Conservation (phyloP, 371 early-diverging fungal genomes). For the Mycotypha africana region DNA sequence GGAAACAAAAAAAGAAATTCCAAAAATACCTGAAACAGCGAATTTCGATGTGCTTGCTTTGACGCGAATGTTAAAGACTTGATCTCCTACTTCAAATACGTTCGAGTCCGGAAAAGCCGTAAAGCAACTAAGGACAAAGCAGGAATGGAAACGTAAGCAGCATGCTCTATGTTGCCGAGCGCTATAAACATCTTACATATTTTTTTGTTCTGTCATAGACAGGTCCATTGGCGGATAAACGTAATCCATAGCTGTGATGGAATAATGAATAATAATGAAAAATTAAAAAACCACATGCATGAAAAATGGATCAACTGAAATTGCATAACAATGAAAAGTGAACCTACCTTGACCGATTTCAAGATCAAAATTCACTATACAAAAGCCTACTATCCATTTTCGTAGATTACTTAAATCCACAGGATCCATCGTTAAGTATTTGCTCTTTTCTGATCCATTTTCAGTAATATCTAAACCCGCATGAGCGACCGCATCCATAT, state of each 20-base stretch:
- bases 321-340: neutral
- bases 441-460: slow-evolving; percentile 10
- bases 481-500: too few relatives aligned
- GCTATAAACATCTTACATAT: slow-evolving; percentile 68
- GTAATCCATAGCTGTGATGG: slow-evolving; percentile 65
- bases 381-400: slow-evolving; percentile 85
- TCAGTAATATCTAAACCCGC: slow-evolving; percentile 33
- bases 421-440: slow-evolving; percentile 28
- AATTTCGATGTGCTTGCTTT: slow-evolving; percentile 59
- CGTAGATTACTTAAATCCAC: slow-evolving; percentile 51
- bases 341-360: slow-evolving; percentile 83
- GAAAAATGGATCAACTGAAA: too few relatives aligned
- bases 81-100: slow-evolving; percentile 87
- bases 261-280: neutral
- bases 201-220: slow-evolving; percentile 69
- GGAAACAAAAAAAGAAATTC: neutral
- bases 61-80: slow-evolving; percentile 83
- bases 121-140: slow-evolving; percentile 75
- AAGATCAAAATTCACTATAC: slow-evolving; percentile 91
- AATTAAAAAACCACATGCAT: too few relatives aligned
- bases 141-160: too few relatives aligned
- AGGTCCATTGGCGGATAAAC: slow-evolving; percentile 82
- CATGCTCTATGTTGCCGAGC: too few relatives aligned
- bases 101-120: slow-evolving; percentile 96
- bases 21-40: slow-evolving; percentile 53